Evolutionary conservation across 73 alveolate species (phyloP).

Genomic region (Paramecium primaurelia): DNA sequence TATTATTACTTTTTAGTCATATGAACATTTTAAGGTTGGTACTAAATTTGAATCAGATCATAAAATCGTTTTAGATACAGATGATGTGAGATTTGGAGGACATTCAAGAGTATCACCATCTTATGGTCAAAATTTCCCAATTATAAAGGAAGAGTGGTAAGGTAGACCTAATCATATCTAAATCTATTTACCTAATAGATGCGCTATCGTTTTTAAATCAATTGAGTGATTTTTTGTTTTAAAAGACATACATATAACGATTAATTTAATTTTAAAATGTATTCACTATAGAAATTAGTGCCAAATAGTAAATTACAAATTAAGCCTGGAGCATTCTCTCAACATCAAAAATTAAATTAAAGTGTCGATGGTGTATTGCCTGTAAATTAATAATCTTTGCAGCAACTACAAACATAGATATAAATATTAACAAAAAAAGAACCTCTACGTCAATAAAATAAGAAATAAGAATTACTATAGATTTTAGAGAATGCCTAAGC

Average conservation of each 20-base stretch:
- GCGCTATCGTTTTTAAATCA: slow-evolving; percentile 75
- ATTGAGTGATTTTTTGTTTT: neutral
- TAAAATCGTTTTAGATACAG: slow-evolving; percentile 90
- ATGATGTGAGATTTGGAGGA: slow-evolving; percentile 93
- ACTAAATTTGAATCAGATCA: slow-evolving; percentile 89
- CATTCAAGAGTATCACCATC: slow-evolving; percentile 83
- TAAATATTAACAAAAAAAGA: neutral
- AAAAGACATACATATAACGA: neutral
- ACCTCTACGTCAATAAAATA: neutral
- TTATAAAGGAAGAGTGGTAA: slow-evolving; percentile 69
- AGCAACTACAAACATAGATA: neutral
- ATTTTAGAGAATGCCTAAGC: slow-evolving; percentile 34
- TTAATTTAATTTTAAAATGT: neutral
- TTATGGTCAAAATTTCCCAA: slow-evolving; percentile 84
- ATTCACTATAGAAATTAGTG: slow-evolving; percentile 14
- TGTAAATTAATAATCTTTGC: slow-evolving; percentile 27
- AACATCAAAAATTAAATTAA: neutral
- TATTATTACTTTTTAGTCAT: slow-evolving; percentile 58
- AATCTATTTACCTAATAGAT: slow-evolving; percentile 86
- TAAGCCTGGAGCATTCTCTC: slow-evolving; percentile 18
- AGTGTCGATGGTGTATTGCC: slow-evolving; percentile 37
- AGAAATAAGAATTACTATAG: neutral
- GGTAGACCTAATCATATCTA: slow-evolving; percentile 81
- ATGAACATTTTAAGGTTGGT: slow-evolving; percentile 91
- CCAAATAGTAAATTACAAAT: slow-evolving; percentile 8